Base-by-base conservation (phyloP, 2,329 filamentous ascomycete species). In the Pestalotiopsis sp. region DNA sequence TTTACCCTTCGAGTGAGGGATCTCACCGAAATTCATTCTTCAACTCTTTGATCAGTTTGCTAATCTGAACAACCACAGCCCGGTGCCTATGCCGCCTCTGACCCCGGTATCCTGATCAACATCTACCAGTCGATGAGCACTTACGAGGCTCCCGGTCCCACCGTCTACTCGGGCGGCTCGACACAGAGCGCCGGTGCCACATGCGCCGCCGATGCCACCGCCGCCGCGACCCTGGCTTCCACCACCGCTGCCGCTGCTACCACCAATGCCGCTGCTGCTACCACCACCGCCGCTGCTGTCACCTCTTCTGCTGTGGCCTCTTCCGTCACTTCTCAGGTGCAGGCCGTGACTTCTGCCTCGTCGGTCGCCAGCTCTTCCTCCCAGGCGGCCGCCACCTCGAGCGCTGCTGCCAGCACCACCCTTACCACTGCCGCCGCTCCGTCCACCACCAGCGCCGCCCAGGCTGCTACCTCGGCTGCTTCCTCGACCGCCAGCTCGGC, bases 91-190 rank as follows among this genome's bases (percentile, higher is more conserved):
- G 83, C 81, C 74, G 75, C 80, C 4, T 76, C 70, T 17, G 82
- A 86, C 71, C 82, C 84, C 0, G 84, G 84, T 12, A 84, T 86
- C 68, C 76, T 81, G 36, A 76, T 86, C 72, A 84, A 85, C 75
- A 86, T 86, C 70, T 83, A 86, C 75, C 74, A 78, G 9, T 76
- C 79, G 61, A 71, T 85, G 67, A 72, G 71, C 23, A 77, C 73
- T 1, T 85, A 86, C 68, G 73, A 78, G 4, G 82, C 81, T 4
- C 84, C 84, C 1, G 84, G 84, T 3, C 83, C 83, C 2, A 72
- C 77, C 1, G 83, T 85, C 31, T 77, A 81, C 66, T 70, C 80
- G 0, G 77, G 78, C n/a, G 84, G 84, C 1, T 77, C 78, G 2
- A 82, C 79, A 4, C 82, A 82, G 76, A 71, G 69, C 4, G 80